Base-by-base conservation (phyloP, 495 filamentous ascomycete genomes). In the Stereocaulon alpinum region DNA sequence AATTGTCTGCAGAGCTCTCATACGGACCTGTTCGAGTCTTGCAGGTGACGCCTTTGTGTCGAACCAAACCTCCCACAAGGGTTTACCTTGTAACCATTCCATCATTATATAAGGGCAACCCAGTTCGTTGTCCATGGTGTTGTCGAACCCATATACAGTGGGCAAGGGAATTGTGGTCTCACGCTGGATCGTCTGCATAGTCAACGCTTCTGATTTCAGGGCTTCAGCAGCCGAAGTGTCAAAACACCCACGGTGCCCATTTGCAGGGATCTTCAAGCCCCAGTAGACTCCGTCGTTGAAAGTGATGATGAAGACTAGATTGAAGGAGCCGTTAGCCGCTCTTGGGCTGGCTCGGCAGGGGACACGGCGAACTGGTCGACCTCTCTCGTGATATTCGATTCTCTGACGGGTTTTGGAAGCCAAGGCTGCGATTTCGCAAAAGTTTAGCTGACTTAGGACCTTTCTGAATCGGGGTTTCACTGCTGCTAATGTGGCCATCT, bases 21-120 rank as follows among this genome's bases (percentile, higher is more conserved):
- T 55, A 29, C 70, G 69, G 30, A 61, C 45, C 24, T 40, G n/a
- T 24, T 55, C 30, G 6, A 47, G 24, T 34, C 58, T 64, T 12
- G 43, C 27, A 6, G 24, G 50, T 32, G 55, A 60, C 18, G 45
- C 54, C 29, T 64, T 56, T 37, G 6, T 42, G 15, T 53, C 58
- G 48, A 61, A 69, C 68, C 66, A 71, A n/a, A 61, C 48, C 11
- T 60, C 40, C 45, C 61, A 68, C 40, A 72, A 47, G 11, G 72
- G 56, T 3, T 45, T 55, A 37, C 69, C 72, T 24, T 58, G 17
- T 18, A 73, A 61, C 24, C 63, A 64, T 11, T 58, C 63, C 64
- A 73, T 69, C 22, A 72, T 18, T 42, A 70, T 70, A 41, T 63
- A 70, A 7, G 69, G 69, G 48, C 63, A 66, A 29, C 41, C 42